phyloP scores from a whole-genome alignment of 805 yeast genomes.

The Yarrowia divulgata region DNA sequence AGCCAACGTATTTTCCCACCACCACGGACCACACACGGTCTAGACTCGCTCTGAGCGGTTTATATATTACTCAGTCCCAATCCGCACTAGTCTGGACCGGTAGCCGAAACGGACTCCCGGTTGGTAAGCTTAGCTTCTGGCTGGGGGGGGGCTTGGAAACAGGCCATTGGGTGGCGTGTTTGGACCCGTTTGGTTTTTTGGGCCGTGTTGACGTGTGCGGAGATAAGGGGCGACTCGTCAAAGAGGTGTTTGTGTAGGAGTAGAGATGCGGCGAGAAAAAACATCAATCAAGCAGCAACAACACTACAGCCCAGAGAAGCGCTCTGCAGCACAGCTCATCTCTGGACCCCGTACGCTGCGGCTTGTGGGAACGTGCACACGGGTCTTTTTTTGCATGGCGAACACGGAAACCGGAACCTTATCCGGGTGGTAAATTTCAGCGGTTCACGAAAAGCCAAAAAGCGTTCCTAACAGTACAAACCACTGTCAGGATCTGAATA shows the following conservation, averaged over 20 bases:
- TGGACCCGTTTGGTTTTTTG: background rate
- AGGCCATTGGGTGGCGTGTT: slow-evolving; percentile 35
- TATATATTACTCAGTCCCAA: background rate
- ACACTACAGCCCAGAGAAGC: no score
- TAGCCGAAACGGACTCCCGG: background rate
- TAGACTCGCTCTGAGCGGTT: background rate
- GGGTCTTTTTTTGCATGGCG: slow-evolving; percentile 6
- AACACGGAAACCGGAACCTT: slow-evolving; percentile 4
- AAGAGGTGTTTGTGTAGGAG: no score
- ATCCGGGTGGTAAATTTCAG: slow-evolving; percentile 8
- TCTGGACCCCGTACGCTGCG: slow-evolving; percentile 8
- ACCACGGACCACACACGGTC: no score
- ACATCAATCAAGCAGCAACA: background rate
- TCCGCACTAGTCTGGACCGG: slow-evolving; percentile 1
- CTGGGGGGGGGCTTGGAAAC: background rate
- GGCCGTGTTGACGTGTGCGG: background rate
- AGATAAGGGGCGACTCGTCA: background rate
- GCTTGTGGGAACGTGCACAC: background rate
- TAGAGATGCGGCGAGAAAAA: no score
- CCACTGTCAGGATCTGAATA: slow-evolving; percentile 12
- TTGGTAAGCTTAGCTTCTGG: slow-evolving; percentile 19
- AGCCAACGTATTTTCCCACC: no score
- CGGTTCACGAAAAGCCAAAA: slow-evolving; percentile 20
- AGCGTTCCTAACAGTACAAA: background rate
- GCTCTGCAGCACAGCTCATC: background rate